Conservation (phyloP, 129 eudicot genomes). For the Cynara cardunculus region DNA sequence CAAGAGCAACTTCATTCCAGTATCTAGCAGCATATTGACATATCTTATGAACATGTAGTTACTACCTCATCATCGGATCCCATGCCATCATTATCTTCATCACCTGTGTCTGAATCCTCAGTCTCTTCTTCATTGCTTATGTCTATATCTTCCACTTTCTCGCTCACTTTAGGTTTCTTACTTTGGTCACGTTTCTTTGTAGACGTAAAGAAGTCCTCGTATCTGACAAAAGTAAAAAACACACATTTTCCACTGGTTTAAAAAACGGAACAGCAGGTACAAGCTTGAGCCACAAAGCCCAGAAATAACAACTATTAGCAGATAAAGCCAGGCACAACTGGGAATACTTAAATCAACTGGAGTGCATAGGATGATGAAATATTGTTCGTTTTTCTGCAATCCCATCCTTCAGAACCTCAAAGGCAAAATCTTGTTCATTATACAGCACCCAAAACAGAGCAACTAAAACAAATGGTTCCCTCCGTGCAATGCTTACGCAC, state of each 20-base stretch:
- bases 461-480: background rate
- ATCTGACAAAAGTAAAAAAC: slow-evolving; percentile 39
- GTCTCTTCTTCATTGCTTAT: slow-evolving; percentile 32
- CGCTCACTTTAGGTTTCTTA: slow-evolving; percentile 35
- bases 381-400: background rate
- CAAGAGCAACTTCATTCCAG: background rate
- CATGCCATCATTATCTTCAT: slow-evolving; percentile 30
- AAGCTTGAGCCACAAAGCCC: background rate
- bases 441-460: background rate
- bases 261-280: background rate
- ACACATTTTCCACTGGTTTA: background rate
- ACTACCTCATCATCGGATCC: slow-evolving; percentile 43
- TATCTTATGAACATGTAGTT: background rate
- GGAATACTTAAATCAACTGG: background rate
- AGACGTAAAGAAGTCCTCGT: slow-evolving; percentile 61
- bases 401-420: background rate
- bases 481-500: background rate
- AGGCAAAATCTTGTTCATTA: background rate
- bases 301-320: background rate
- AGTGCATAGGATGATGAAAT: background rate
- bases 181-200: slow-evolving; percentile 39
- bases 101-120: slow-evolving; percentile 46
- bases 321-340: background rate
- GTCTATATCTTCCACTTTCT: slow-evolving; percentile 42
- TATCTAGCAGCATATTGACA: background rate